Evolutionary conservation across 805 yeast species (phyloP), one percentile per base, ranked within the genome.

Genomic region (Lachancea mirantina): DNA sequence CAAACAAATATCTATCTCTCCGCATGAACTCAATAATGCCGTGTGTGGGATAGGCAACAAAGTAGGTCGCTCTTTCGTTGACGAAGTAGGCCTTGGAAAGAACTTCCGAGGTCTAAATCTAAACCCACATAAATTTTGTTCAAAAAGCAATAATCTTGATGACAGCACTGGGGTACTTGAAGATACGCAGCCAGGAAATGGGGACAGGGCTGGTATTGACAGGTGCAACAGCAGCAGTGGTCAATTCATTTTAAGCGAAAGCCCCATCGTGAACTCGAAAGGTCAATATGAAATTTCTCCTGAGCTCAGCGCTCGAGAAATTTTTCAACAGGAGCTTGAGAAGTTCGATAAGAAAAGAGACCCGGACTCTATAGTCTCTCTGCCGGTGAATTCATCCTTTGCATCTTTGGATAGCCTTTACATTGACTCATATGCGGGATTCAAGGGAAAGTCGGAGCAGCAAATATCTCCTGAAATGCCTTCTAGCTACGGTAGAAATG

Each of bases 41-140:
- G 85, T 85, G 3, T 70, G 78, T 21, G 95, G 95, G n/a, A 68
- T 85, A 30, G 88, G 87, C 6, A 70, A 74, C 31, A 67, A 78
- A 34, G 65, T 84, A 26, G 73, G 65, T 44, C 68, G 48, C 13
- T 44, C 54, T 6, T 35, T 43, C 9, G 26, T 46, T 4, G 43
- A 40, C 10, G 4, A 33, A 9, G 18, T 25, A 14, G 24, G 10
- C 13, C 9, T 21, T n/a, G 19, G 19, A 7, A 28, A 19, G 18
- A n/a, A n/a, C n/a, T n/a, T n/a, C n/a, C n/a, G n/a, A n/a, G n/a
- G n/a, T n/a, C n/a, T n/a, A n/a, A n/a, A n/a, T n/a, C n/a, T n/a
- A n/a, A 34, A 11, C 10, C 14, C 7, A 10, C 24, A 13, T 11
- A 19, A 13, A 4, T 23, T 14, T 10, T 17, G 18, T 18, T 19